These are phyloP conservation scores for Marasmius sp. DNA, from an alignment of 1,284 basidiomycete species.

Conservation along the genomic window DNA sequence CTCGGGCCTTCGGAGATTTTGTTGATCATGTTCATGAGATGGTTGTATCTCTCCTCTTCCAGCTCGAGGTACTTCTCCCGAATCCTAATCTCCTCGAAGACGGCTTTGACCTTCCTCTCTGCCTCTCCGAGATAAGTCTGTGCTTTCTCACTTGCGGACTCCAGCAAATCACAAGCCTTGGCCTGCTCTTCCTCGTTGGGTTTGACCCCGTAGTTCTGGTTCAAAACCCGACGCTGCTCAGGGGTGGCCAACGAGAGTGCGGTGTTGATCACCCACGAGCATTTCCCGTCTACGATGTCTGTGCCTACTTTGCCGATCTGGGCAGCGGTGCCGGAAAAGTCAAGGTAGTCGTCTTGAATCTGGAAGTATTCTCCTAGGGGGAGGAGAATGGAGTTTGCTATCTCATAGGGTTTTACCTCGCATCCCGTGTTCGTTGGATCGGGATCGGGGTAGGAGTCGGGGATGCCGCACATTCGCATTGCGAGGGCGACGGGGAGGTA, in stretches of 20 bases:
- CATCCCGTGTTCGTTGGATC: constrained; percentile 17
- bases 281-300: constrained; percentile 99
- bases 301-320: constrained; percentile 97
- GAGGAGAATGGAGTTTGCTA: constrained; percentile 83
- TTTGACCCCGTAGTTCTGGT: constrained; percentile 90
- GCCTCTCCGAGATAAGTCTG: constrained; percentile 22
- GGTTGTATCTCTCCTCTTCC: constrained; percentile 75
- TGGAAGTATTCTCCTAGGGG: constrained; percentile 99
- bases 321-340: constrained; percentile 89
- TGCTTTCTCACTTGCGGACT: constrained; percentile 6
- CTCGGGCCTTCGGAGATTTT: constrained; percentile 57
- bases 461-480: constrained; percentile 79
- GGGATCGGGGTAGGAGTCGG: constrained; percentile 45
- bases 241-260: constrained; percentile 66
- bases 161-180: background rate
- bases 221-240: constrained; percentile 57
- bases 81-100: constrained; percentile 77
- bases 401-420: constrained; percentile 63
- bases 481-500: constrained; percentile 97
- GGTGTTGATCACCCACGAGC: constrained; percentile 94
- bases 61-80: constrained; percentile 72
- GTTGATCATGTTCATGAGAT: constrained; percentile 68
- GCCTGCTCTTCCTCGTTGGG: constrained; percentile 40
- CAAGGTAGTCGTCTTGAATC: constrained; percentile 97
- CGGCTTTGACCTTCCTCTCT: constrained; percentile 72